Conservation (phyloP, 108 stramenopile genomes). For the Licmophora abbreviata region DNA sequence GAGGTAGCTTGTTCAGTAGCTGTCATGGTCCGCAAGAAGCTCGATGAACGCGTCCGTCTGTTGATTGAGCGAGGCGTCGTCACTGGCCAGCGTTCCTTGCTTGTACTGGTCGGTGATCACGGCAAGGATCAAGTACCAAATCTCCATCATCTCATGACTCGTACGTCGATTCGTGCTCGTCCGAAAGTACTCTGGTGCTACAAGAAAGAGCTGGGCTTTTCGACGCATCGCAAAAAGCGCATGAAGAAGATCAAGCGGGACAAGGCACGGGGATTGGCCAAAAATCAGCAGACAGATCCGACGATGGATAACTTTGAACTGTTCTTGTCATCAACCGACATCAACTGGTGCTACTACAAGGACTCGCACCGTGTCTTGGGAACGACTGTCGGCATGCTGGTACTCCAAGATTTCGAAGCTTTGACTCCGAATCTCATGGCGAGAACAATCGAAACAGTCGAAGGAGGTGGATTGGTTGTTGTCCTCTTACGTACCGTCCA, state of each 20-base stretch:
- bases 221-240: slow-evolving; percentile 85
- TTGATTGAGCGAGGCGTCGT: slow-evolving; percentile 87
- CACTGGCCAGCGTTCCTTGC: slow-evolving; percentile 75
- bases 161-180: slow-evolving; percentile 70
- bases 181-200: slow-evolving; percentile 98
- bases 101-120: slow-evolving; percentile 97
- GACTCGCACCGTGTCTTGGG: slow-evolving; percentile 96
- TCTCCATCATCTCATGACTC: slow-evolving; percentile 86
- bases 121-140: slow-evolving; percentile 98
- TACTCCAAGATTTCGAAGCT: slow-evolving; percentile 98
- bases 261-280: slow-evolving; percentile 71
- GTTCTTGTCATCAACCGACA: slow-evolving; percentile 90
- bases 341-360: slow-evolving; percentile 99
- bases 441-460: slow-evolving; percentile 96
- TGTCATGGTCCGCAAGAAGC: slow-evolving; percentile 93
- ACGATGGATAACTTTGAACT: slow-evolving; percentile 92
- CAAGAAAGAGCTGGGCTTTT: slow-evolving; percentile 99
- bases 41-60: slow-evolving; percentile 93
- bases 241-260: slow-evolving; percentile 96
- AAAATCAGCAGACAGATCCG: slow-evolving; percentile 20
- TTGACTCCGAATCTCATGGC: slow-evolving; percentile 98
- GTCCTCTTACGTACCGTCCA: slow-evolving; percentile 89
- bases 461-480: slow-evolving; percentile 96
- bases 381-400: slow-evolving; percentile 90
- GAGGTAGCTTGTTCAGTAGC: too few species aligned